These are phyloP conservation scores for Lactarius akahatsu DNA, from an alignment of 768 basidiomycete genomes.

Conservation along the genomic window DNA sequence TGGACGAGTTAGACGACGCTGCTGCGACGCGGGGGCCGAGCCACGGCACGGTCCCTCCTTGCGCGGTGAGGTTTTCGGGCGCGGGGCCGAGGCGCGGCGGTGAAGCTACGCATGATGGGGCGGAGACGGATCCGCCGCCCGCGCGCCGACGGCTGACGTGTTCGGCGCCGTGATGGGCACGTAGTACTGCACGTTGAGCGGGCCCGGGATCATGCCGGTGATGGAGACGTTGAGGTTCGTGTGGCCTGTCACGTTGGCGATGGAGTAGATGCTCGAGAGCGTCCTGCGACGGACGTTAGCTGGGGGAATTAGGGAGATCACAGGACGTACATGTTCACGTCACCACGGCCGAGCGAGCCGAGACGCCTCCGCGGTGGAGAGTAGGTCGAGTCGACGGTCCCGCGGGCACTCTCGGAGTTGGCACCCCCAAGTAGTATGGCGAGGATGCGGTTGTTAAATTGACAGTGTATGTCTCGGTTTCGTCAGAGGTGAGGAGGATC, in stretches of 20 bases:
- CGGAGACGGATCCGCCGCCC: constrained; percentile 38
- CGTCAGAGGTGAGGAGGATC: constrained; percentile 63
- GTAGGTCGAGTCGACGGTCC: constrained; percentile 51
- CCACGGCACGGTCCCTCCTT: constrained; percentile 31
- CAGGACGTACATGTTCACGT: constrained; percentile 46
- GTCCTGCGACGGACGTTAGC: constrained; percentile 28
- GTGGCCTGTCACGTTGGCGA: constrained; percentile 49
- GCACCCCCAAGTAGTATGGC: constrained; percentile 46
- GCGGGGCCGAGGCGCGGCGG: constrained; percentile 19
- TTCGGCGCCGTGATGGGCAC: constrained; percentile 46
- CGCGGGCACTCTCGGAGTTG: constrained; percentile 42
- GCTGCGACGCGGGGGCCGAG: neutral
- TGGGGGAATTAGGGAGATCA: neutral
- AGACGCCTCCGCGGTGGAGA: constrained; percentile 56
- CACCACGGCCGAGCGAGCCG: constrained; percentile 57
- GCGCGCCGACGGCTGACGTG: constrained; percentile 40
- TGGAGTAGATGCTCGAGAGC: constrained; percentile 46
- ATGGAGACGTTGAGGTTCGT: constrained; percentile 39
- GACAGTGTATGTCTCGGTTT: constrained; percentile 46
- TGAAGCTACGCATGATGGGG: constrained; percentile 36
- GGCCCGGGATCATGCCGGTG: constrained; percentile 44
- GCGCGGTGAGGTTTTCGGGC: constrained; percentile 44
- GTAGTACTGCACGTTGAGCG: constrained; percentile 42
- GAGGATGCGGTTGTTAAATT: too few species aligned
- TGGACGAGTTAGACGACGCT: neutral